phyloP scores from a whole-genome alignment of 2,329 filamentous ascomycete species.

The Cercospora sp. region DNA sequence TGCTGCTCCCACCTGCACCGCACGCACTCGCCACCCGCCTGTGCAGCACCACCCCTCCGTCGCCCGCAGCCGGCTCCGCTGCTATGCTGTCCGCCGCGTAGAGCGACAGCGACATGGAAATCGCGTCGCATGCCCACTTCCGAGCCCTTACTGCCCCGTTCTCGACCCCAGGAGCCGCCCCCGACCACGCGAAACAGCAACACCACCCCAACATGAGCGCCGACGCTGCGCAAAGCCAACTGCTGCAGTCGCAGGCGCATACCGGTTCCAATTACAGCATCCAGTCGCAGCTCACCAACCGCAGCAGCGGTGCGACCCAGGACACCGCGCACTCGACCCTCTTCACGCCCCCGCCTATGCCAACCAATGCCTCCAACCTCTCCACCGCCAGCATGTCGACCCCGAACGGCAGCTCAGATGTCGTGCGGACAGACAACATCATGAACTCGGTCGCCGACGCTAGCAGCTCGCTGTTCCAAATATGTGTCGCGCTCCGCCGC shows the following conservation, averaged over 20 bases:
- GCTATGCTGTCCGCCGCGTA: conserved; percentile 23
- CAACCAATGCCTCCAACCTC: conserved; percentile 30
- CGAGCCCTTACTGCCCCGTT: conserved; percentile 33
- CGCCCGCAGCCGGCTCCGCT: conserved; percentile 1
- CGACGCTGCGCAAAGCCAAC: conserved; percentile 33
- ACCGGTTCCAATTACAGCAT: conserved; percentile 50
- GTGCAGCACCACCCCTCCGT: neutral
- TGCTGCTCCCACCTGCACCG: neutral
- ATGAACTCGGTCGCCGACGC: conserved; percentile 97
- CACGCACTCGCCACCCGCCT: conserved; percentile 1
- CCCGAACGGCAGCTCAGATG: conserved; percentile 51
- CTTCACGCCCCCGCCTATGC: conserved; percentile 42
- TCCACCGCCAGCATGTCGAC: conserved; percentile 40
- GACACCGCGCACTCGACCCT: conserved; percentile 49
- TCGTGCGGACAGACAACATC: conserved; percentile 83
- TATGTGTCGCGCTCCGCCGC: conserved; percentile 81
- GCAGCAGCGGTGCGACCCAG: conserved; percentile 51
- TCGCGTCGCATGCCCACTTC: conserved; percentile 34
- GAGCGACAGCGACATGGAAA: conserved; percentile 31
- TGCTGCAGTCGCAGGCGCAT: conserved; percentile 47
- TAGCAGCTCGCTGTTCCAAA: conserved; percentile 88
- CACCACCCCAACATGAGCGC: conserved; percentile 23
- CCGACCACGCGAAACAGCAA: conserved; percentile 8
- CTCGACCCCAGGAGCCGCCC: conserved; percentile 32
- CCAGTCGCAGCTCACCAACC: conserved; percentile 48